phyloP scores from a whole-genome alignment of 179 eudicot genomes.

The Heliamphora pulchella region DNA sequence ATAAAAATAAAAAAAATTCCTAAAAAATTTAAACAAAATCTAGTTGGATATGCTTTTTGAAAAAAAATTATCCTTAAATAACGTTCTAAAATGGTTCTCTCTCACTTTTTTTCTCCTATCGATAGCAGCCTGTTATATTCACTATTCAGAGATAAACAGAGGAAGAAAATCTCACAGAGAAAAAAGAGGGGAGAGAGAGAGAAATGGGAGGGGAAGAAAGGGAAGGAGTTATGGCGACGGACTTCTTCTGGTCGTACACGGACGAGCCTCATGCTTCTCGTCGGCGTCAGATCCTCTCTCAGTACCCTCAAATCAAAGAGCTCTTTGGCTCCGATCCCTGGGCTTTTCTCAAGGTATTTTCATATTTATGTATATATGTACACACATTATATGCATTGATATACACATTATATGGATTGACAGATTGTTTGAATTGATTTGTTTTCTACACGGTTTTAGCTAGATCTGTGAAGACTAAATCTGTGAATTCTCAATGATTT shows the following conservation, averaged over 20 bases:
- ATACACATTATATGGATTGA: not conserved
- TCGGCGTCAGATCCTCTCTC: constrained; percentile 71
- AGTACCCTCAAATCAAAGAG: constrained; percentile 73
- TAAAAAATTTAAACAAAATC: no score
- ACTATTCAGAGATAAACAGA: no score
- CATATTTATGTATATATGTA: not conserved
- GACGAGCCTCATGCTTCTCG: constrained; percentile 95
- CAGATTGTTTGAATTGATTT: not conserved
- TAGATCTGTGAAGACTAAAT: not conserved
- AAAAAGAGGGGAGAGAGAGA: constrained; percentile 13
- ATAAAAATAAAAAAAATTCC: no score
- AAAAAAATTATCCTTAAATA: no score
- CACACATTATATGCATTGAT: not conserved
- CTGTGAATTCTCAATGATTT: no score
- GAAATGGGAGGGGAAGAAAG: constrained; percentile 24
- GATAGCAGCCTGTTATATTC: no score
- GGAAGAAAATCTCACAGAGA: no score
- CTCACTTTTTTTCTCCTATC: no score
- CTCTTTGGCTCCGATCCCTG: constrained; percentile 91
- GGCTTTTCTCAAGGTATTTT: constrained; percentile 63
- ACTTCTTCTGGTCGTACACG: constrained; percentile 89
- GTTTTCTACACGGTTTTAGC: not conserved
- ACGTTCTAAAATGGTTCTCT: no score
- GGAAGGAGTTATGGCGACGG: constrained; percentile 60
- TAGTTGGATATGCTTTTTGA: no score